Base-by-base conservation (phyloP, 2,329 filamentous ascomycete species). In the Penicillium sp. region DNA sequence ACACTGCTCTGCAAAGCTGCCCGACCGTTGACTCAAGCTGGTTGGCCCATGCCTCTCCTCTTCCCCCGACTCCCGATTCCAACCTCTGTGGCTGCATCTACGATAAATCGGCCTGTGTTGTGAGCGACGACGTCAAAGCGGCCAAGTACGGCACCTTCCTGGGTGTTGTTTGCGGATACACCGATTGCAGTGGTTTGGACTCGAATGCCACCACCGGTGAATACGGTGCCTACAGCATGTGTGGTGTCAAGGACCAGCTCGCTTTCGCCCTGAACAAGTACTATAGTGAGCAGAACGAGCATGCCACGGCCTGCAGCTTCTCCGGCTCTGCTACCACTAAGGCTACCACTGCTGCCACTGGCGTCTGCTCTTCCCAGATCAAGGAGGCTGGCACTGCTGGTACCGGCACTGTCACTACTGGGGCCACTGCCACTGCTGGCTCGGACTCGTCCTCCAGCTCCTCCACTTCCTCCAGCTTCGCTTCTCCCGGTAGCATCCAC, bases 41-140 rank as follows among this genome's bases (percentile, higher is more conserved):
- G 93, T 75, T 80, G 58, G 88, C 90, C 45, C 79, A 82, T 9
- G 47, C 64, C 57, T 57, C 61, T 2, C 79, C 82, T 18, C 88
- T 97, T 17, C 94, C 93, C 20, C 93, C 92, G 4, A 84, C 83
- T 4, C 91, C 91, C 52, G 90, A 97, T 75, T 66, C 82, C 44
- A 66, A 83, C 39, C 84, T 95, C 34, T 97, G 93, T 81, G 73
- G 78, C 48, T 99, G 94, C 83, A 95, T 96, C 88, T 81, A 83
- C 70, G 79, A 82, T 54, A 84, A 84, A 37, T 77, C 94, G 49
- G 75, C 77, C 47, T 97, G 94, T 76, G 81, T 82, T 15, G 83
- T 90, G 52, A 77, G 81, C 23, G 70, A 77, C 39, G 63, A 59
- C 12, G 52, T 70, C 43, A 33, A 46, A 7, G 46, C 50, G 17